Conservation (phyloP, 192 early-diverging fungal species). For the Chytriomyces confervae region DNA sequence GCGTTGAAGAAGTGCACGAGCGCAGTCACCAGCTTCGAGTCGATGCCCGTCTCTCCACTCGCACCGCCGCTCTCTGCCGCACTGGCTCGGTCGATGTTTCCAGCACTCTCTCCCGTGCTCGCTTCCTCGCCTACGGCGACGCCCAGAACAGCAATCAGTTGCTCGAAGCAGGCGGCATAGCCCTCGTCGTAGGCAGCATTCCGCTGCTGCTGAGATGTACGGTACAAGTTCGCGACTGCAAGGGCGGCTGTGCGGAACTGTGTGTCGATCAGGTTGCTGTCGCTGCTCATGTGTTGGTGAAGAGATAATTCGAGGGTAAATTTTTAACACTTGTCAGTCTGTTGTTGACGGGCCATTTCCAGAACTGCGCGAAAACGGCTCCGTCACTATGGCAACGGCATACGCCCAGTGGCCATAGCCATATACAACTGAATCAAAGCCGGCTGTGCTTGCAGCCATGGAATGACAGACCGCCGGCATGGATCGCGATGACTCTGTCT, state of each 20-base stretch:
- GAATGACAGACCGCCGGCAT: constrained; percentile 21
- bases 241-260: constrained; percentile 23
- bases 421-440: constrained; percentile 29
- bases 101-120: background rate
- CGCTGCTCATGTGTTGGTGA: constrained; percentile 4
- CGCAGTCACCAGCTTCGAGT: background rate
- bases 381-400: background rate
- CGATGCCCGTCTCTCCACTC: background rate
- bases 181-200: constrained; percentile 13
- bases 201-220: background rate
- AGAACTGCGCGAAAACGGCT: constrained; percentile 31
- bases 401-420: constrained; percentile 22
- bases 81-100: background rate
- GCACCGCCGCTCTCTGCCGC: too few relatives aligned
- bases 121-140: background rate
- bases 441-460: constrained; percentile 36
- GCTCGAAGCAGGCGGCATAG: constrained; percentile 6
- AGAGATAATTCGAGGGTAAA: background rate
- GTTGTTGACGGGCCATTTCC: constrained; percentile 34
- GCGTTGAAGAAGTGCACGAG: constrained; percentile 1
- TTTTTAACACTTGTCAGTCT: background rate
- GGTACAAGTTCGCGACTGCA: constrained; percentile 17
- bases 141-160: constrained; percentile 3
- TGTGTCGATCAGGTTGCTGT: constrained; percentile 1
- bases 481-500: constrained; percentile 27